Percentiles rank a stretch among this genome's conserved stretches.
Conservation (phyloP, 169 alveolate genomes). For the Plasmodium chabaudi region DNA sequence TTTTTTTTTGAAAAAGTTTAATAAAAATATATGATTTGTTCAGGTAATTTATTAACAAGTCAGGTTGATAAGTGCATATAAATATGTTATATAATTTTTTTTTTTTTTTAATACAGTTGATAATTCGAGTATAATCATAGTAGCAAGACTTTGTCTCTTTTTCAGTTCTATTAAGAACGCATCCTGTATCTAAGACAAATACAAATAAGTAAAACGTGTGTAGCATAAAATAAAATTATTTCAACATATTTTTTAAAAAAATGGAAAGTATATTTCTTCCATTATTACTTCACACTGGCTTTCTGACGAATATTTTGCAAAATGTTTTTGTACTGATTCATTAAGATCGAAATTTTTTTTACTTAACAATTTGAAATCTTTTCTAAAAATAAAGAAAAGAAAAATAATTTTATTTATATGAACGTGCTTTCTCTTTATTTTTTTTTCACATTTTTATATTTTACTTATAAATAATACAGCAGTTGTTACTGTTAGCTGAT, state of each 20-base stretch:
- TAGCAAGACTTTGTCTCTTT: constrained; percentile 34
- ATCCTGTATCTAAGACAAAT: constrained; percentile 19
- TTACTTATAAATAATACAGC: constrained; percentile 45
- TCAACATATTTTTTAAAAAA: too few relatives aligned
- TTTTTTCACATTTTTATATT: background rate
- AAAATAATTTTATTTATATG: background rate
- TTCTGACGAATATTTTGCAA: constrained; percentile 27
- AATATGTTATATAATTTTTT: background rate
- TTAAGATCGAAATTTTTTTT: constrained; percentile 17
- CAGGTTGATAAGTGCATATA: background rate
- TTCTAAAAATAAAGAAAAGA: constrained; percentile 23
- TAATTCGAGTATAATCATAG: constrained; percentile 41
- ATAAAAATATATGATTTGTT: background rate
- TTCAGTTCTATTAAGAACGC: constrained; percentile 44
- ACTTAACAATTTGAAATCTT: constrained; percentile 16
- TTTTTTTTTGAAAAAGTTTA: background rate
- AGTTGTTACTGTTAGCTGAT: constrained; percentile 30
- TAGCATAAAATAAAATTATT: too few relatives aligned
- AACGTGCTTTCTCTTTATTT: background rate
- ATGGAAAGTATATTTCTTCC: too few relatives aligned
- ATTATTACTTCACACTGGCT: constrained; percentile 7
- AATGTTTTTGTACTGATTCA: constrained; percentile 18
- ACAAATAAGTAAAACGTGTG: background rate
- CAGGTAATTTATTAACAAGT: background rate
- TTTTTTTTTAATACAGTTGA: constrained; percentile 9